Conservation (phyloP, 192 early-diverging fungal genomes). For the Mortierella hygrophila region DNA sequence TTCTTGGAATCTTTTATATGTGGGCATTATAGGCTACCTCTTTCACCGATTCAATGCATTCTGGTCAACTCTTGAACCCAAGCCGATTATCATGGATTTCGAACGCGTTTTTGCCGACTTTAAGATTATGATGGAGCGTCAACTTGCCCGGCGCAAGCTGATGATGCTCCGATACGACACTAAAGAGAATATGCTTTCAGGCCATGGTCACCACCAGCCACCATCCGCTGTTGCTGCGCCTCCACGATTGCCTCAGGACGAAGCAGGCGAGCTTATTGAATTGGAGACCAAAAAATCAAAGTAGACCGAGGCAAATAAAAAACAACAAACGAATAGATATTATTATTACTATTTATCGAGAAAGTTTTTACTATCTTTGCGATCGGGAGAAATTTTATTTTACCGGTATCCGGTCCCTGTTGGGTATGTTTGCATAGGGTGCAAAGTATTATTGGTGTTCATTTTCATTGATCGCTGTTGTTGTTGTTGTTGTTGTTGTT, state of each 20-base stretch:
- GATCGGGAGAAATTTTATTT: background rate
- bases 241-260: background rate
- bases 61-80: slow-evolving; percentile 71
- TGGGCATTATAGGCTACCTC: slow-evolving; percentile 65
- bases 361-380: background rate
- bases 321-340: background rate
- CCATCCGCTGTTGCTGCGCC: background rate
- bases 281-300: slow-evolving; percentile 30
- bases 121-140: slow-evolving; percentile 63
- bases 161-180: slow-evolving; percentile 50
- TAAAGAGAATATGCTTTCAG: slow-evolving; percentile 24
- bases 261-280: slow-evolving; percentile 14
- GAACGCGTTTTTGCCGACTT: slow-evolving; percentile 72
- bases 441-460: background rate
- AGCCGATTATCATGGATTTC: slow-evolving; percentile 81
- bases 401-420: background rate
- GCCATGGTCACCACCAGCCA: slow-evolving; percentile 3
- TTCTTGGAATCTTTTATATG: background rate
- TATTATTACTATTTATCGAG: background rate
- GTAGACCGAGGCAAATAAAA: background rate
- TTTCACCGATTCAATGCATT: slow-evolving; percentile 73
- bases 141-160: slow-evolving; percentile 58
- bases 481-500: background rate
- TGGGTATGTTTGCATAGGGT: background rate
- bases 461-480: background rate